Evolutionary conservation across 176 grass and related monocot species (phyloP), one percentile per base, ranked within the genome.

Genomic region (Eremochloa ophiuroides): DNA sequence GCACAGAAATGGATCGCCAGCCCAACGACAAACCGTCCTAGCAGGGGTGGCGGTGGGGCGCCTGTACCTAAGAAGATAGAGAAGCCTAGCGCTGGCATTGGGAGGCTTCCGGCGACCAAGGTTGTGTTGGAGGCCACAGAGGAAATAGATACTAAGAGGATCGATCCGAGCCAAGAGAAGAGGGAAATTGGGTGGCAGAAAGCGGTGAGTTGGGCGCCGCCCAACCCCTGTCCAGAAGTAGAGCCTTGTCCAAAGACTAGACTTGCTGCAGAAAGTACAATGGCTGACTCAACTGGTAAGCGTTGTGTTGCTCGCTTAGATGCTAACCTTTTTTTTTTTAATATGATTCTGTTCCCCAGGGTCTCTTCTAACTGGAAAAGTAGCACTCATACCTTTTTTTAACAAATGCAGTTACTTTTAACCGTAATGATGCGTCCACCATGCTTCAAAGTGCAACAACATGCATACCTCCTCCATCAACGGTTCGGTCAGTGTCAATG

Each of bases 1-100:
- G 97, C 97, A 0, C 97, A 99, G 71, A 99, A 99, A 76, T 99
- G 97, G 97, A 99, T 99, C 7, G 97, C 91, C 28, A 99, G 97
- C 85, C 93, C 97, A 0, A 88, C 87, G 17, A 80, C 68, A 27
- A 90, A 89, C 71, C 69, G 87, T 7, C 41, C 80, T 12, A 31
- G 64, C 43, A 89, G 82, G 82, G 80, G 17, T 7, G 55, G 82
- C 43, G 58, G 82, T 60, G 89, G 77, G 37, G 82, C 34, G 23
- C 53, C 53, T 12, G 78, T 59, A 0, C 44, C 74, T 5, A 93
- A 85, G 89, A 99, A 95, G 66, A 60, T 81, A 13, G 91, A 91
- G 29, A 91, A 89, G 28, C 33, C 78, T 37, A 83, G 56, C 33
- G 53, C 81, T 17, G 58, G 84, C 80, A 71, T 71, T 0, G 74